These are phyloP conservation scores for Globisporangium rhizosaccharum DNA, from an alignment of 352 stramenopile species.

Conservation along the genomic window DNA sequence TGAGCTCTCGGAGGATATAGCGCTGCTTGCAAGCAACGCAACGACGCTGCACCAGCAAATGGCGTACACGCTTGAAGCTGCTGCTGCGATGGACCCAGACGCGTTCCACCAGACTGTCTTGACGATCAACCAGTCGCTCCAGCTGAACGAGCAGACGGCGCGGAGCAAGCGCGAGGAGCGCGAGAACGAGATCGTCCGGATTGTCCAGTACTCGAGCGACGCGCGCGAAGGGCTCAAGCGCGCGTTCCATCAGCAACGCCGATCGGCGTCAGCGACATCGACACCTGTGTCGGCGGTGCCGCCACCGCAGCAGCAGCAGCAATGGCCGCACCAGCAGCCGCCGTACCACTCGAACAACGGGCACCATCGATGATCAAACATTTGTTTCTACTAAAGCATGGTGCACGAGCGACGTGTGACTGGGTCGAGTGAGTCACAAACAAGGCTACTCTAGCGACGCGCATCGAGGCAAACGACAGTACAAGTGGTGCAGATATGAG, in stretches of 20 bases:
- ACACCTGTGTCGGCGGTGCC: slow-evolving; percentile 1
- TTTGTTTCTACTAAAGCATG: too few species aligned
- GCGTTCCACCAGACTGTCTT: slow-evolving; percentile 40
- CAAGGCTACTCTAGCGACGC: too few species aligned
- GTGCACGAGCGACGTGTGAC: too few species aligned
- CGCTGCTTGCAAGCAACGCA: slow-evolving; percentile 26
- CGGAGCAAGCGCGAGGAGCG: slow-evolving; percentile 38
- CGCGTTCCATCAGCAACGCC: slow-evolving; percentile 6
- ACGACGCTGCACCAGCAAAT: slow-evolving; percentile 37
- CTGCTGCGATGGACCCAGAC: slow-evolving; percentile 19
- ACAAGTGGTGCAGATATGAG: too few species aligned
- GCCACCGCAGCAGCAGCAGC: slow-evolving; percentile 4
- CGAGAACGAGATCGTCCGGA: slow-evolving; percentile 59
- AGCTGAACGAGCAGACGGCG: slow-evolving; percentile 35
- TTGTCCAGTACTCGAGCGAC: slow-evolving; percentile 58
- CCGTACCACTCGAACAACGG: not conserved
- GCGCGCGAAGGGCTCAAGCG: slow-evolving; percentile 56
- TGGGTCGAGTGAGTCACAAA: too few species aligned
- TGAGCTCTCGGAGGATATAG: slow-evolving; percentile 45
- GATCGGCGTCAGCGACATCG: slow-evolving; percentile 17
- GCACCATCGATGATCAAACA: too few species aligned
- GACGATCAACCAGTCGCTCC: slow-evolving; percentile 37
- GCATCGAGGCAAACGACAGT: too few species aligned
- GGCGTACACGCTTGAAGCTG: slow-evolving; percentile 28
- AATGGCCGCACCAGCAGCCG: not conserved